Base-by-base conservation (phyloP, 2,329 filamentous ascomycete species). In the Xylaria sp. region DNA sequence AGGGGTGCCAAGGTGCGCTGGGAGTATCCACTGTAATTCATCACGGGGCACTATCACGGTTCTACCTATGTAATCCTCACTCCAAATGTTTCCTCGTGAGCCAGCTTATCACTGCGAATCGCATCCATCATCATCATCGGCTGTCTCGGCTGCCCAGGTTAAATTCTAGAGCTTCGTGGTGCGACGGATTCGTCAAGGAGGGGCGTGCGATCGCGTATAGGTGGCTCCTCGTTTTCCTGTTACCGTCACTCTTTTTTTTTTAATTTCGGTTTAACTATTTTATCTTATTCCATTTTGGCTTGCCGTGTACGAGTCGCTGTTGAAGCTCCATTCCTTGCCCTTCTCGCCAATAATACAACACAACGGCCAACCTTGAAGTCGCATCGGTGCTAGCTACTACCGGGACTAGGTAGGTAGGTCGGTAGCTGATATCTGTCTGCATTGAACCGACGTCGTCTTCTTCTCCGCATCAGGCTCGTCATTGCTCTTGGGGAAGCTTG, bases 41-140 rank as follows among this genome's bases (percentile, higher is more conserved):
- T 76, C 74, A 76, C 73, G 73, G 72, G 74, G 70, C 69, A 61
- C 57, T 62, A 71, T 71, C 71, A 71, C 70, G 69, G 73, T 68
- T 72, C 67, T 62, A 42, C 31, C 54, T 25, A 27, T 51, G 27
- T 31, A 22, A 31, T 3, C n/a, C 27, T 31, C 49, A 53, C 55
- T 59, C 55, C 61, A 64, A 55, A 54, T 39, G 56, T 36, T 45
- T 39, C 51, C 63, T 62, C 58, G 63, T 66, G 63, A 66, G 31
- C 25, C 39, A 27, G n/a, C 31, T 13, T 45, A 60, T 56, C 63
- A 17, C 6, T 42, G 64, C 5, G 64, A 62, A 59, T 63, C 58
- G 42, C 65, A 64, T 57, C 57, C 42, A 66, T 58, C 47, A 38
- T 38, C 44, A 22, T 11, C 47, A 45, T 54, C 66, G 66, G 66